Base-by-base conservation (phyloP, 1,284 basidiomycete genomes). In the Meripilus lineatus region DNA sequence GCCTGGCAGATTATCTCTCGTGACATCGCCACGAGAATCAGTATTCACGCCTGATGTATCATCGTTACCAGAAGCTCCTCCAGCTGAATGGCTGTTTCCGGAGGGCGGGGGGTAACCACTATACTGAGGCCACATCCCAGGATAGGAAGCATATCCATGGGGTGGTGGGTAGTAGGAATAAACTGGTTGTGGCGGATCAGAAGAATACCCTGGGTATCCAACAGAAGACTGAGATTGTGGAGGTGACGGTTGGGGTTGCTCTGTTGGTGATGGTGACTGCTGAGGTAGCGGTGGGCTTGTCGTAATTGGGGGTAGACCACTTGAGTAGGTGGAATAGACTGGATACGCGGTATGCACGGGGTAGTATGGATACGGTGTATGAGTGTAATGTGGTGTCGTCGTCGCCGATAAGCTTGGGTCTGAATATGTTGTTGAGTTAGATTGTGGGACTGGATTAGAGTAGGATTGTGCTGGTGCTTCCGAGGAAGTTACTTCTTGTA, bases 341-440 rank as follows among this genome's bases (percentile, higher is more conserved):
- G 48, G 47, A 30, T 8, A n/a, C 21, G 58, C n/a, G 4, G 49
- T 44, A 30, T 47, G 41, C 30, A 47, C 26, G 13, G 45, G 54
- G 42, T 63, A 63, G 47, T 61, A 61, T 38, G 49, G 43, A 45
- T 60, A 59, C 2, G 56, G 45, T 14, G 54, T 37, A 34, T 58
- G 55, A 17, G 48, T 48, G 3, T 51, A 47, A 10, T 39, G 42
- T 3, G 36, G 30, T 23, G 41, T 44, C 6, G 50, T 50, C 6
- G 52, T 51, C n/a, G 43, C 32, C 30, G 46, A 47, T 10, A 51
- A 38, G 23, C 51, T 54, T 1, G 50, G 35, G 26, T 55, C 55
- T 2, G 55, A 30, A 32, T 60, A 61, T 3, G 42, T 50, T 8
- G 58, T 44, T 5, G 54, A 42, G 1, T 56, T 40, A 13, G 49